Conservation (phyloP, 805 yeast genomes). For the Barnettozyma populi region DNA sequence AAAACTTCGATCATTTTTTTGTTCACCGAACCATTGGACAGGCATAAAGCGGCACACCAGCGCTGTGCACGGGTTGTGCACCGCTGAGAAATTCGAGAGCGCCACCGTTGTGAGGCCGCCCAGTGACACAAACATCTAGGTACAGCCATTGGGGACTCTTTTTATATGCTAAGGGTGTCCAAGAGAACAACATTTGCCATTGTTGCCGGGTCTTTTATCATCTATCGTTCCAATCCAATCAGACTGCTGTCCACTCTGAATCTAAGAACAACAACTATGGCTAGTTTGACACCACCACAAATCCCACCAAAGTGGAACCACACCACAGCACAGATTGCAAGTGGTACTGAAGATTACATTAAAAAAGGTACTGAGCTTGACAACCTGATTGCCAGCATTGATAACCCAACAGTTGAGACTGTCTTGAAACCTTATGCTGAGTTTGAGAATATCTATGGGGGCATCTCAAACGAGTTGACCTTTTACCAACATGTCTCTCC, state of each 20-base stretch:
- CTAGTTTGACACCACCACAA: slow-evolving; percentile 19
- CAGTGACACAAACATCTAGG: not conserved
- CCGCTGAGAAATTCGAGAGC: not conserved
- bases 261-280: slow-evolving; percentile 8
- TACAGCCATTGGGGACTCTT: not conserved
- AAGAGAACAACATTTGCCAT: slow-evolving; percentile 3
- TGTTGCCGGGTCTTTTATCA: not conserved
- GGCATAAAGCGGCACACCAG: slow-evolving; percentile 4
- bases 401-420: slow-evolving; percentile 47
- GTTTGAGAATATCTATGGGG: slow-evolving; percentile 44
- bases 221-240: not conserved
- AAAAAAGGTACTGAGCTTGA: slow-evolving; percentile 39
- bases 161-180: slow-evolving; percentile 1
- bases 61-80: not conserved
- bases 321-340: slow-evolving; percentile 44
- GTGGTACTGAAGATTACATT: slow-evolving; percentile 40
- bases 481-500: slow-evolving; percentile 72
- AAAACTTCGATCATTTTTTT: slow-evolving; percentile 1
- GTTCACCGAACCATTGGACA: slow-evolving; percentile 4
- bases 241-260: not conserved
- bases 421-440: slow-evolving; percentile 49
- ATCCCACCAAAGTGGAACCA: slow-evolving; percentile 50
- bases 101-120: not conserved
- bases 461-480: slow-evolving; percentile 45
- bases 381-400: slow-evolving; percentile 44